Evolutionary conservation across 2,329 filamentous ascomycete species (phyloP).

Genomic region (Myriosclerotinia duriaeana): DNA sequence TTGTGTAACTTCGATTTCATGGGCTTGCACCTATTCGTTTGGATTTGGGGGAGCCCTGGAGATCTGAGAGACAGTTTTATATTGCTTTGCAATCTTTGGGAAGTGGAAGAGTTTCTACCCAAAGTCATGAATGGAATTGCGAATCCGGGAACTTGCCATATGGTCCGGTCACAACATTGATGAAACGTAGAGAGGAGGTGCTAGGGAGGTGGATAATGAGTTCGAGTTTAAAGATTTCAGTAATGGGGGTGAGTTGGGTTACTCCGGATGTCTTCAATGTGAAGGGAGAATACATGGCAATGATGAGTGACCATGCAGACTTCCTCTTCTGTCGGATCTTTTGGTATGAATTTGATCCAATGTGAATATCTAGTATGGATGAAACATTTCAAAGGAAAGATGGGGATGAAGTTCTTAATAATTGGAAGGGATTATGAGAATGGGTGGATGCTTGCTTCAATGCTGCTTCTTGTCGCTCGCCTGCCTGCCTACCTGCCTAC

Average conservation of each 20-base stretch:
- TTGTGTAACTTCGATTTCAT: neutral
- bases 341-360: neutral
- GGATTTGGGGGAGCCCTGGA: neutral
- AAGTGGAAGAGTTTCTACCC: neutral
- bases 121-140: neutral
- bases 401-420: neutral
- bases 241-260: neutral
- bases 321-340: neutral
- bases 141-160: neutral
- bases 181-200: slow-evolving; percentile 2
- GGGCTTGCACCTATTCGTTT: neutral
- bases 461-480: slow-evolving; percentile 9
- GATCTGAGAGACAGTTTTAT: slow-evolving; percentile 9
- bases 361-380: neutral
- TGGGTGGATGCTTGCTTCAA: neutral
- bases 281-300: slow-evolving; percentile 7
- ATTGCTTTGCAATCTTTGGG: slow-evolving; percentile 11
- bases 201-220: neutral
- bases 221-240: neutral
- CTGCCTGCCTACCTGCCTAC: slow-evolving; percentile 1
- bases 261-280: neutral
- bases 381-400: neutral
- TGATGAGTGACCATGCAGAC: slow-evolving; percentile 9
- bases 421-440: slow-evolving; percentile 1
- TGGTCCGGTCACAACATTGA: slow-evolving; percentile 3